Evolutionary conservation across 805 yeast genomes (phyloP), one percentile per base, ranked within the genome.

Genomic region (Kregervanrija pseudodelftensis): DNA sequence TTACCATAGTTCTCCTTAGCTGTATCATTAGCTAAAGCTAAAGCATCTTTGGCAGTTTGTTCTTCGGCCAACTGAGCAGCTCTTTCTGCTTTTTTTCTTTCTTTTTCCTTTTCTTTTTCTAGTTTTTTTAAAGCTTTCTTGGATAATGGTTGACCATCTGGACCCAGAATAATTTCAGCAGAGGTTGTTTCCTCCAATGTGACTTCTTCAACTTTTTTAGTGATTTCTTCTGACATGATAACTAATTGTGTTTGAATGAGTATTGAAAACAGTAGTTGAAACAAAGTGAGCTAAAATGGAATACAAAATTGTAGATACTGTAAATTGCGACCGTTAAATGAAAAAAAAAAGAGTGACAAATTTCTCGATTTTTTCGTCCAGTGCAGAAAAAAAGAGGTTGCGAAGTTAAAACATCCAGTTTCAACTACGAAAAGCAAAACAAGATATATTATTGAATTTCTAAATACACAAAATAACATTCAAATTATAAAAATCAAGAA

Each of bases 41-140:
- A 75, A 14, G 64, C 65, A 34, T 82, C 83, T 52, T 77, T 85
- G 53, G 83, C 90, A 50, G 90, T 95, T 67, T 83, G 84, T 65
- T 89, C 96, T 50, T 77, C 76, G 36, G 91, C 95, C 47, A 85
- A 68, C 67, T 86, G 86, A 34, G 85, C 95, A 42, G 93, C 97
- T 59, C 82, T 83, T 65, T 87, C 97, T 35, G 88, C 93, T 73
- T 90, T 90, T 76, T 90, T 91, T 61, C 76, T 80, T 54, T 83
- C 95, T 73, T 91, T 91, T 68, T 90, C 97, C 61, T 77, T 80
- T 67, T 87, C 96, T 61, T 91, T 91, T 65, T 85, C 93, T 50
- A 93, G 76, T 72, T 93, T 93, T 76, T 93, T 93, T 58, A 93
- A 71, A 2, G 96, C 99, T 64, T 90, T 93, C 69, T 93, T 93